A percentile compares a stretch with the other conserved stretches of the same genome.
Evolutionary conservation across 2,329 filamentous ascomycete species (phyloP).

Genomic region (Blastomyces silverae): DNA sequence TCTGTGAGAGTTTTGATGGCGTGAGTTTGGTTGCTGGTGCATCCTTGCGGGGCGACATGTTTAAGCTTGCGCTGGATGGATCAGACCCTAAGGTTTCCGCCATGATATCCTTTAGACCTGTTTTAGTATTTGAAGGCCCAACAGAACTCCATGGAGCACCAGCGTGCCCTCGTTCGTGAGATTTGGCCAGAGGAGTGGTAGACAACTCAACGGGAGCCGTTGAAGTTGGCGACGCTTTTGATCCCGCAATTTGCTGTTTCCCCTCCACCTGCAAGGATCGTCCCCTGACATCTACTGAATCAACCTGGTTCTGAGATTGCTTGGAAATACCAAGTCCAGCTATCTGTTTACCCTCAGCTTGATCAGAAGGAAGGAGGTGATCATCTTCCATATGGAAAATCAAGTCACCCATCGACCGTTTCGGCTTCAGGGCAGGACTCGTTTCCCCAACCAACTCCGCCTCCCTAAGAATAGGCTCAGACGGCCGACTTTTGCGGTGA

Average conservation of each 20-base stretch:
- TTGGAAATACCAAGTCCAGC: not conserved
- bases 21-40: constrained; percentile 33
- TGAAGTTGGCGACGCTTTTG: not conserved
- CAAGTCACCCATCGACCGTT: constrained; percentile 63
- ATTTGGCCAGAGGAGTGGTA: not conserved
- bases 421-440: constrained; percentile 62
- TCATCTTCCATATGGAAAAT: constrained; percentile 96
- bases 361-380: constrained; percentile 16
- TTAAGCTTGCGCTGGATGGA: constrained; percentile 49
- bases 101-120: constrained; percentile 74
- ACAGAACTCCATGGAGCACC: constrained; percentile 49
- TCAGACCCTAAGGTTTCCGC: constrained; percentile 49
- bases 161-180: constrained; percentile 21
- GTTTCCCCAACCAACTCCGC: constrained; percentile 37
- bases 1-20: constrained; percentile 70
- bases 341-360: not conserved
- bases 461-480: constrained; percentile 38
- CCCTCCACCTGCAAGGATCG: not conserved
- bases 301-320: not conserved
- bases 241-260: not conserved
- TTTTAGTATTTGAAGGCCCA: constrained; percentile 53
- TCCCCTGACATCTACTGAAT: not conserved
- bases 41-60: constrained; percentile 44
- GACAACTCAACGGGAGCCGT: not conserved
- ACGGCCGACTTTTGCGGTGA: constrained; percentile 37